Conservation (phyloP, 345 rosid genomes). For the Citrus cavaleriei region DNA sequence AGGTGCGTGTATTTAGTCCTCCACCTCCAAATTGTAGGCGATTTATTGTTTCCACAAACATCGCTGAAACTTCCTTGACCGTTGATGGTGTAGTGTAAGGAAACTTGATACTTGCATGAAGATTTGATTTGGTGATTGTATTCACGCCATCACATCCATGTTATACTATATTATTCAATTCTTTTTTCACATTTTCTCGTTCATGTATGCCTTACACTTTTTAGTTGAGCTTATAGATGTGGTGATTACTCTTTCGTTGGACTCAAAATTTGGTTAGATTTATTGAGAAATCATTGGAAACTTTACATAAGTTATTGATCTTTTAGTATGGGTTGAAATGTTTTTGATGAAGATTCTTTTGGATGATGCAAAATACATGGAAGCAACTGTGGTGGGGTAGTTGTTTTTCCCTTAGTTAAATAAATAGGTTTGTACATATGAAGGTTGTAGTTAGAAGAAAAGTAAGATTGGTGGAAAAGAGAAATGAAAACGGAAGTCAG, state of each 20-base stretch:
- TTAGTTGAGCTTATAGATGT: neutral
- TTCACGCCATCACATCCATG: conserved; percentile 2
- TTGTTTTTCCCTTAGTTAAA: neutral
- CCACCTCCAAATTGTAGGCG: conserved; percentile 95
- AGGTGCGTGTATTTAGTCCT: conserved; percentile 94
- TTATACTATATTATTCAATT: neutral
- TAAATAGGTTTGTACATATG: neutral
- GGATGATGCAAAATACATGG: neutral
- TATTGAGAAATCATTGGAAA: neutral
- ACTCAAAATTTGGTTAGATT: neutral
- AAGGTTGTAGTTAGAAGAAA: neutral
- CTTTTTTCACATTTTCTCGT: conserved; percentile 3
- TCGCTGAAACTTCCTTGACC: conserved; percentile 97
- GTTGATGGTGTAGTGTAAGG: conserved; percentile 99
- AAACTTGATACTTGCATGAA: conserved; percentile 23
- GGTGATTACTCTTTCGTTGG: neutral
- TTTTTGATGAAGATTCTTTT: neutral
- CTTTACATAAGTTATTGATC: neutral
- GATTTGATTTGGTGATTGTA: conserved; percentile 14
- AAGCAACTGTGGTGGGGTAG: neutral
- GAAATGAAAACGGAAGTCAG: neutral
- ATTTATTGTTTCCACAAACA: conserved; percentile 89
- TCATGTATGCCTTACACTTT: neutral
- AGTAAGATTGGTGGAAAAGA: neutral
- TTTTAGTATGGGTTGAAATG: conserved; percentile 1